Base-by-base conservation (phyloP, 2,329 filamentous ascomycete species). In the Colletotrichum sp. region DNA sequence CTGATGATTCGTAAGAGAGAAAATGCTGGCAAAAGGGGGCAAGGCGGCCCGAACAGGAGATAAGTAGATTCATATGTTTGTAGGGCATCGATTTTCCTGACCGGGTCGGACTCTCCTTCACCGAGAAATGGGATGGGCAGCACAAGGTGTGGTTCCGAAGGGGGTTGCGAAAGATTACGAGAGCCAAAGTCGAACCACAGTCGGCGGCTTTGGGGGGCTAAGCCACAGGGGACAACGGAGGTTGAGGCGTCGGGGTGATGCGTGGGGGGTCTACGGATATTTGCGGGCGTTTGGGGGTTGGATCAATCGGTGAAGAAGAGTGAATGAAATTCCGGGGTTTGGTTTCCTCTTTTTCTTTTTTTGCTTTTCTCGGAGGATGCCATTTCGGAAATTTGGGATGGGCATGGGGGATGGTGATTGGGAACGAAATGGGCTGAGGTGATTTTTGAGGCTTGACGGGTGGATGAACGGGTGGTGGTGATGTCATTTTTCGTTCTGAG, bases 141-240 rank as follows among this genome's bases (percentile, higher is more conserved):
- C n/a, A 30, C 49, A 44, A 68, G 44, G 65, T 68, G 30, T 55
- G 65, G 59, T 52, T 66, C 39, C 49, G 28, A 68, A 28, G 28
- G 39, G 49, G 18, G 26, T 16, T 39, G 36, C 57, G 60, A 32
- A 32, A 71, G 49, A 71, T 71, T 62, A 75, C 68, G 52, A 67
- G 34, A 66, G 68, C 67, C 26, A 72, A 68, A 68, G 73, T 76
- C 73, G 70, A 60, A 73, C 73, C 70, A 65, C 70, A 18, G 39
- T 73, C 57, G 70, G 70, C 64, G 39, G 69, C 24, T 57, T 55
- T 5, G 49, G 16, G 30, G 18, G 28, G 73, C 64, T 72, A 32
- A 68, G 69, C 69, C 73, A 75, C 36, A 60, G 26, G 39, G 13
- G 62, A 24, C 34, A 3, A 39, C 36, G n/a, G n/a, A 26, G 16